Evolutionary conservation across 257 asterid species (phyloP), one percentile per base, ranked within the genome.

Genomic region (Anisodus tanguticus): DNA sequence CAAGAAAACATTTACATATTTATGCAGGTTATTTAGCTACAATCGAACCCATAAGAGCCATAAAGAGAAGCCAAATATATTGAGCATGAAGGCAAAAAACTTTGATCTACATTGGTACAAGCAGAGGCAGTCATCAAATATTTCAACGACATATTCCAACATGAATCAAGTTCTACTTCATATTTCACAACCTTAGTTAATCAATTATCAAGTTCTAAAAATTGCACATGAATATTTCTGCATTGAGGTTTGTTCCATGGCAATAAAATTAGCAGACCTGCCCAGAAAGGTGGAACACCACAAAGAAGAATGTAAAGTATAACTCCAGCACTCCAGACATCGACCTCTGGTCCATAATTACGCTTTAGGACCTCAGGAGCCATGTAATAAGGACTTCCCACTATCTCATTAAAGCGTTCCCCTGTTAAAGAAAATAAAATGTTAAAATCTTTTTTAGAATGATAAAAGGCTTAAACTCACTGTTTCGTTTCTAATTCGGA

Each of bases 251-350:
- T 8, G 3, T 51, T 76, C 22, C 22, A 13, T 26, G 63, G 39
- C 13, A 12, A 31, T 53, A 53, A 13, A 76, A 41, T 51, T 13
- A 0, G 81, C 53, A 53, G 26, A 93, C 97, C 97, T 87, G 97
- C 97, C 97, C 97, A 92, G 86, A 93, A 93, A 8, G 97, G 97
- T 66, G 97, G 97, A 80, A 90, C 97, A 63, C 97, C 97, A 85
- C 97, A 92, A 62, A 92, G 91, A 66, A 92, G 90, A 87, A 92
- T 92, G 85, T 93, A 91, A 53, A 91, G 90, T 85, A 93, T 89
- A 81, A 91, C 95, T 58, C 97, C 97, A 81, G 94, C 95, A 85
- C 97, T 93, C 97, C 97, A 93, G 63, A 91, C 87, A 77, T 93
- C 97, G 80, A 93, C 87, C 86, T 93, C 95, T 19, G 90, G 95